Evolutionary conservation across 2,329 filamentous ascomycete genomes (phyloP), one percentile per base, ranked within the genome.

Genomic region (Penicillium sp.): DNA sequence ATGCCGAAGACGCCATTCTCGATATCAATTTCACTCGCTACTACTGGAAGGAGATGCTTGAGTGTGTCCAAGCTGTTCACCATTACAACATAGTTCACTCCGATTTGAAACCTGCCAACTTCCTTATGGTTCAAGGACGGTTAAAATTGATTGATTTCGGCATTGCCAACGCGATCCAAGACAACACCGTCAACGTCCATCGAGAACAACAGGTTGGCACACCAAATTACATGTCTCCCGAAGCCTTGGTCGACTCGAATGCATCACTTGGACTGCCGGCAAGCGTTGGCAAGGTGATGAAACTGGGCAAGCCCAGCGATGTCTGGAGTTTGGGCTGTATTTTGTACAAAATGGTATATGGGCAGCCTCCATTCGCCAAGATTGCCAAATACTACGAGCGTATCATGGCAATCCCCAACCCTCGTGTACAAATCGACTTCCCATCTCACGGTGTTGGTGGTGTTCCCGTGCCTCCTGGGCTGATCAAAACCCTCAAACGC

Each of bases 21-120:
- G 94, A 99, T 67, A 81, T 90, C 1, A 89, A 88, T 47, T 96
- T 97, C 70, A 90, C 94, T 11, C 88, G 94, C n/a, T 95, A 89
- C 74, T 96, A 96, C 78, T 99, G 94, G 94, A 94, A 95, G 71
- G 94, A 99, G 74, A 99, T 99, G 94, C 85, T 99, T 16, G 91
- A 96, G 70, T 97, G 94, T 68, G 84, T 99, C 5, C 84, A 89
- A 61, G 84, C 92, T 0, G 91, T 99, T 1, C 94, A 99, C 68
- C 83, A 88, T 11, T 81, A 87, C 69, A 91, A 96, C 66, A 92
- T 99, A 57, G 94, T 99, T 3, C 94, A 99, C 74, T 96, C 91
- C 0, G 94, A 99, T 68, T 79, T 99, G 33, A 99, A 99, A 72
- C 94, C 94, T 0, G 92, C 92, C 63, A 99, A 99, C 70, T 99